Conservation (phyloP, 2,329 filamentous ascomycete genomes). For the Calycina herbarum region DNA sequence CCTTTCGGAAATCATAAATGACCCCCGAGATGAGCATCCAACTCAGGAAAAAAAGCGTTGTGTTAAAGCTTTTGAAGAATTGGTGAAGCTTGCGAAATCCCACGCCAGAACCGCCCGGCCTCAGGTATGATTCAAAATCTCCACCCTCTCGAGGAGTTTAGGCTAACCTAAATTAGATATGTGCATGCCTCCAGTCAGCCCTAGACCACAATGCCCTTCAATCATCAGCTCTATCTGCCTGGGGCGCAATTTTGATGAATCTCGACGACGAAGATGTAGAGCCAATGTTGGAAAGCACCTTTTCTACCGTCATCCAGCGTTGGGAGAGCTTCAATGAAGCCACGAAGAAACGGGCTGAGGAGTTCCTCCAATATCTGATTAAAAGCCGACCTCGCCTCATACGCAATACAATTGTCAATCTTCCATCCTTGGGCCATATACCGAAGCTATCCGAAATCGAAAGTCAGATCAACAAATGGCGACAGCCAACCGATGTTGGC, state of each 20-base stretch:
- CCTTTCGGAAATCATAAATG: constrained; percentile 77
- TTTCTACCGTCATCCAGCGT: constrained; percentile 80
- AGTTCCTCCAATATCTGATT: constrained; percentile 56
- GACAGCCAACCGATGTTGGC: constrained; percentile 63
- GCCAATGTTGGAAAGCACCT: constrained; percentile 80
- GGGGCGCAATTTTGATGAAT: constrained; percentile 74
- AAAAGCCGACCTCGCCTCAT: constrained; percentile 48
- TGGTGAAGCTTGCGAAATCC: constrained; percentile 74
- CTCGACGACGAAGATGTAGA: constrained; percentile 79
- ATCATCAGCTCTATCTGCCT: constrained; percentile 77
- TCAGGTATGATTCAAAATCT: constrained; percentile 59
- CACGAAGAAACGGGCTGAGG: constrained; percentile 59
- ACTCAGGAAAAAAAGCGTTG: constrained; percentile 72
- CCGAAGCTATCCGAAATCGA: constrained; percentile 69
- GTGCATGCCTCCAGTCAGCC: constrained; percentile 86
- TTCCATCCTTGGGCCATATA: constrained; percentile 77
- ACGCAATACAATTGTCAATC: constrained; percentile 65
- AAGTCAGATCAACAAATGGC: constrained; percentile 62
- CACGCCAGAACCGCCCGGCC: constrained; percentile 79
- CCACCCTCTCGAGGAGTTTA: not conserved
- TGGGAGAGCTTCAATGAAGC: constrained; percentile 68
- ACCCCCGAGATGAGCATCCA: constrained; percentile 55
- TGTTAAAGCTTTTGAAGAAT: constrained; percentile 81
- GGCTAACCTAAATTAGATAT: constrained; percentile 59
- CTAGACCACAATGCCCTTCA: constrained; percentile 74